Conservation (phyloP, 768 basidiomycete genomes). For the Phlebiopsis gigantea region DNA sequence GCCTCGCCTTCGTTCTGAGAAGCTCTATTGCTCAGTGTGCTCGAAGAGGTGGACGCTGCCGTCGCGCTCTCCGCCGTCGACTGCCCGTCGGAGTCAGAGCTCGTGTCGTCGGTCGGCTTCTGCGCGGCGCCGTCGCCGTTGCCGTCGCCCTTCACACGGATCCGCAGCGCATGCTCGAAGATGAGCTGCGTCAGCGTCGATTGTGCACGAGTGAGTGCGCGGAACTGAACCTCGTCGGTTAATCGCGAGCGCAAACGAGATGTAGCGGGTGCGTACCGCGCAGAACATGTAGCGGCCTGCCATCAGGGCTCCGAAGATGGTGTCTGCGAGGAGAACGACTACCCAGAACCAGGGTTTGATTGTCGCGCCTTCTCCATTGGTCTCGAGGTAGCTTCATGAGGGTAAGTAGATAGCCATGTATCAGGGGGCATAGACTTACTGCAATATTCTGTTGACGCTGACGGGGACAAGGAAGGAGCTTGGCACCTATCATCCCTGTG, state of each 20-base stretch:
- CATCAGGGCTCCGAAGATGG: conserved; percentile 35
- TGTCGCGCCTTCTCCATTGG: conserved; percentile 34
- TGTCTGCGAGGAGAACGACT: conserved; percentile 42
- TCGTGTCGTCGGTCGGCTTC: neutral
- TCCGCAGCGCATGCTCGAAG: conserved; percentile 51
- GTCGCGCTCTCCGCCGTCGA: neutral
- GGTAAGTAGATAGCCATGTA: neutral
- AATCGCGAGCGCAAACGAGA: conserved; percentile 2
- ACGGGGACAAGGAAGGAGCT: conserved; percentile 19
- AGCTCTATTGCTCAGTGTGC: neutral
- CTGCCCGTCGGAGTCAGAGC: neutral
- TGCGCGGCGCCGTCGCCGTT: neutral
- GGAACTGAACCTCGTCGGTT: conserved; percentile 20
- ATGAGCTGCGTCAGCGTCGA: conserved; percentile 48
- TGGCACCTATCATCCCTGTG: neutral
- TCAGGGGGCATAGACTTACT: conserved; percentile 16
- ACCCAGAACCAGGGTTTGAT: conserved; percentile 73
- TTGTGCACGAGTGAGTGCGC: conserved; percentile 35
- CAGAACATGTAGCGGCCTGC: conserved; percentile 52
- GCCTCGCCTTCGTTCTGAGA: neutral
- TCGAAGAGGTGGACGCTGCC: neutral
- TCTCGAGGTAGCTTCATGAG: conserved; percentile 53
- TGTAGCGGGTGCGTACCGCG: conserved; percentile 14
- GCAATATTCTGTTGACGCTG: conserved; percentile 30
- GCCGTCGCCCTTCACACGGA: conserved; percentile 41